Conservation (phyloP, 78 protist species). For the slime mould (Dictyostelium discoideum) region DNA sequence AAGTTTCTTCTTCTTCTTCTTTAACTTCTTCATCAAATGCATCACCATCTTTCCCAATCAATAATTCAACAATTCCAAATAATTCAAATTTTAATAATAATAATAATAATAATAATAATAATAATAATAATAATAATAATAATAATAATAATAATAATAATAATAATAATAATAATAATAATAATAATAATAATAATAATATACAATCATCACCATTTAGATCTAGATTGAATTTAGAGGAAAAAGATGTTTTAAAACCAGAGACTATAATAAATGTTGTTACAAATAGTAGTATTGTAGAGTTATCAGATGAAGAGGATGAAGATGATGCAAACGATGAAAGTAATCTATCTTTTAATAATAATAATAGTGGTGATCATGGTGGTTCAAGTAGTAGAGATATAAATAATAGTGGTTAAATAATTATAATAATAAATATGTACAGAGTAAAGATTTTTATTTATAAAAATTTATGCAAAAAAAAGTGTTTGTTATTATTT, state of each 20-base stretch:
- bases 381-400: slow-evolving; percentile 11
- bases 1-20: slow-evolving; percentile 17
- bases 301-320: slow-evolving; percentile 15
- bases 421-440: neutral
- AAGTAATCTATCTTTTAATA: neutral
- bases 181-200: neutral
- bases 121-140: neutral
- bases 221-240: neutral
- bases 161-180: neutral
- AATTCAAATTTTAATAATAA: neutral
- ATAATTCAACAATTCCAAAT: neutral
- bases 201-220: neutral
- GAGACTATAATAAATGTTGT: slow-evolving; percentile 15
- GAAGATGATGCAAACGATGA: neutral
- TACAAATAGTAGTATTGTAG: slow-evolving; percentile 30
- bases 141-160: neutral
- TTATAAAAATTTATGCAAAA: no score
- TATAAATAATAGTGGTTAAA: neutral
- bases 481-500: no score
- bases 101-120: neutral
- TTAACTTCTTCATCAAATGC: neutral
- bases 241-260: slow-evolving; percentile 20
- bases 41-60: neutral
- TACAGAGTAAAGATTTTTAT: neutral
- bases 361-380: neutral